Evolutionary conservation across 441 rosid genomes (phyloP), one percentile per base, ranked within the genome.

Genomic region (Croton setiger): DNA sequence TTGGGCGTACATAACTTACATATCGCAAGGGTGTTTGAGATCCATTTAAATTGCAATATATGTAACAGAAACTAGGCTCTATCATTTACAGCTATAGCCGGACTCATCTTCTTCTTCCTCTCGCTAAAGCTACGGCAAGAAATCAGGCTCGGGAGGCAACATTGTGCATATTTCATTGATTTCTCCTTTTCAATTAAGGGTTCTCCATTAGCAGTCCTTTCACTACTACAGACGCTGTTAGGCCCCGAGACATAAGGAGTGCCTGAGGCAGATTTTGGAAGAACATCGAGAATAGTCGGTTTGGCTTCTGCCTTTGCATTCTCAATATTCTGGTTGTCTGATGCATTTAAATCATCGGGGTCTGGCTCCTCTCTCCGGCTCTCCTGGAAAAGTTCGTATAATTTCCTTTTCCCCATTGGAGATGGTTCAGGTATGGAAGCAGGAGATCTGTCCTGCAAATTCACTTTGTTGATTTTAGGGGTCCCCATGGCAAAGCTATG

Each of bases 301-400:
- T 72, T 82, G 43, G 49, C 67, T 68, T 69, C 80, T 17, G 9
- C 43, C 61, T 72, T 64, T 64, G 18, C 75, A 66, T 67, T 67
- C 48, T 68, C 52, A 31, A 3, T 23, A 18, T 60, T 72, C 57
- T 65, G 70, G 67, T 36, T 57, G 51, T 54, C 63, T 53, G 77
- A 9, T 18, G 45, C 43, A 27, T 52, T 41, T 36, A 51, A 66
- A 33, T 67, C 63, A 47, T 69, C 76, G 49, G 5, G 67, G 49
- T 61, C 71, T 51, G 52, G 61, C n/a, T 75, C 81, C 33, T 73
- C 90, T 55, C 80, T 71, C 15, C 75, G 62, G 69, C 89, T 86
- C 36, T 92, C 93, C 67, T 52, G 79, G 72, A 95, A 95, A 51
- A 95, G 89, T 68, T 95, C 96, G 11, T 75, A 79, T n/a, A 95